These are phyloP conservation scores for Suillus luteus DNA, from an alignment of 768 basidiomycete species.

Conservation along the genomic window DNA sequence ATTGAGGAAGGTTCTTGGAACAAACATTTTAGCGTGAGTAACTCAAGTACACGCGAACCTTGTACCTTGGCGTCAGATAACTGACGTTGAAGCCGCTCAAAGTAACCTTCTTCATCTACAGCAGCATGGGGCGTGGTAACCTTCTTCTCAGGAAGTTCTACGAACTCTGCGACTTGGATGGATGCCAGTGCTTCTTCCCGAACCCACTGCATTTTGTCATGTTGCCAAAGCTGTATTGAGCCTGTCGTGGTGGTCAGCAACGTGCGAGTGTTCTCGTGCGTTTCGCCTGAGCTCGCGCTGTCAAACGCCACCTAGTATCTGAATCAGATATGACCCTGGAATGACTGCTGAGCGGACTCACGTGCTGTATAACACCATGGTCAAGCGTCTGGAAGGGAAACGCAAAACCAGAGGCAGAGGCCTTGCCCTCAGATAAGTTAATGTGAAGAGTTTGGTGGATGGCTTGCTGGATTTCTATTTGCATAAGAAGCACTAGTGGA, in stretches of 20 bases:
- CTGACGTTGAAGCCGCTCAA: conserved; percentile 56
- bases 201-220: conserved; percentile 63
- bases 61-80: conserved; percentile 58
- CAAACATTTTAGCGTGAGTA: background rate
- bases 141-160: conserved; percentile 72
- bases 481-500: background rate
- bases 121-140: conserved; percentile 34
- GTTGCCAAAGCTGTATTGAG: conserved; percentile 73
- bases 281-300: conserved; percentile 40
- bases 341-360: conserved; percentile 34
- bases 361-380: conserved; percentile 72
- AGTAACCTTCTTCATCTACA: conserved; percentile 48
- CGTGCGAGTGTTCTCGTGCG: conserved; percentile 42
- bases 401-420: conserved; percentile 49
- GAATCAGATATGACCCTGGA: conserved; percentile 9
- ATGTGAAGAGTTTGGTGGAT: conserved; percentile 54
- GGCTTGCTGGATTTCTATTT: conserved; percentile 45
- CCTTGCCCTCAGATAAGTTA: conserved; percentile 48
- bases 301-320: conserved; percentile 52
- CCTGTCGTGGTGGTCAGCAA: conserved; percentile 75
- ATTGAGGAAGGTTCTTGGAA: conserved; percentile 67
- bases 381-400: conserved; percentile 66
- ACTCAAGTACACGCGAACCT: background rate
- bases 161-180: conserved; percentile 63
- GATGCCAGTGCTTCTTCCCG: conserved; percentile 80